Conservation (phyloP, 768 basidiomycete species). For the Lactarius tabidus region DNA sequence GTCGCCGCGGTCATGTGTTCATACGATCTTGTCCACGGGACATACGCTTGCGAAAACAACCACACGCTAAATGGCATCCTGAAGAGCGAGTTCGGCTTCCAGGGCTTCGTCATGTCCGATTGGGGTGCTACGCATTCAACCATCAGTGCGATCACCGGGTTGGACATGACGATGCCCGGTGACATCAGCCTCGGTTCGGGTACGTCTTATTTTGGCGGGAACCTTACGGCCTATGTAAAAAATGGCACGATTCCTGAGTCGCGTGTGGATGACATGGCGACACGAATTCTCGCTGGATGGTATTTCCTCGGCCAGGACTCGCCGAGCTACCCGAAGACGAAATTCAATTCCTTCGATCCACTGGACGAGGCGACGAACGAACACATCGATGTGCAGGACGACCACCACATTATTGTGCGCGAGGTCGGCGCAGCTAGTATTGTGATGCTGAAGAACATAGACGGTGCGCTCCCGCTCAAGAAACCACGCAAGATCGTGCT, state of each 20-base stretch:
- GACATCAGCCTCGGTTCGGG: conserved; percentile 44
- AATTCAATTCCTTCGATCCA: conserved; percentile 63
- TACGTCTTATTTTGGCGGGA: conserved; percentile 57
- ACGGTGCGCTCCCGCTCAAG: conserved; percentile 52
- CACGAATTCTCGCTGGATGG: conserved; percentile 70
- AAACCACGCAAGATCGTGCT: conserved; percentile 56
- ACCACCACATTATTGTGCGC: conserved; percentile 64
- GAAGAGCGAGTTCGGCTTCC: conserved; percentile 72
- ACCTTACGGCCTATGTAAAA: conserved; percentile 60
- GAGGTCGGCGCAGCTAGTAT: conserved; percentile 71
- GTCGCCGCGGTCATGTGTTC: conserved; percentile 73
- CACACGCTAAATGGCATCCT: conserved; percentile 65
- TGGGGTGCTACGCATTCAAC: conserved; percentile 67
- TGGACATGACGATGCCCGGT: conserved; percentile 67
- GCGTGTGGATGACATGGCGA: conserved; percentile 78
- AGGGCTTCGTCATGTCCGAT: conserved; percentile 75
- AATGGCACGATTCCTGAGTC: conserved; percentile 60
- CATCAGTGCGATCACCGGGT: conserved; percentile 52
- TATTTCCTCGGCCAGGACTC: conserved; percentile 58
- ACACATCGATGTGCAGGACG: conserved; percentile 67
- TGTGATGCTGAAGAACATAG: conserved; percentile 71
- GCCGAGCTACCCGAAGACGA: conserved; percentile 43
- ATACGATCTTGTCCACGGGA: conserved; percentile 65
- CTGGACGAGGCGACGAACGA: conserved; percentile 51
- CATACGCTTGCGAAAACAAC: conserved; percentile 73